Evolutionary conservation across 2,329 filamentous ascomycete species (phyloP).

Genomic region (Periconia macrospinosa): DNA sequence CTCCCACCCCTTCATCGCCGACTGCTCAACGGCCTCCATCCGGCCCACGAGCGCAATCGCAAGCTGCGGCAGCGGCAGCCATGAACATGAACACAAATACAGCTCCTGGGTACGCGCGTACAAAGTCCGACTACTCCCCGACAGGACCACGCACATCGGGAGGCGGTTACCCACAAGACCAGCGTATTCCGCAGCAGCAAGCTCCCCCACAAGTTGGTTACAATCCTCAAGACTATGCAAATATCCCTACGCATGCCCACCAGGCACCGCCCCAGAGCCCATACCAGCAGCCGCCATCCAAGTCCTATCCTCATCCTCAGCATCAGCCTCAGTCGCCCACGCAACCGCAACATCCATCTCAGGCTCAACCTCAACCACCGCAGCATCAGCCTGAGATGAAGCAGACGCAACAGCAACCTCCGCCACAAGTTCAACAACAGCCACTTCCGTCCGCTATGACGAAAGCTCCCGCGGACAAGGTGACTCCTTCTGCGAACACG

Average conservation of each 20-base stretch:
- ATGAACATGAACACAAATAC: conserved; percentile 43
- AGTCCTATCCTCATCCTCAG: conserved; percentile 31
- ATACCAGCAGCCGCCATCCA: conserved; percentile 35
- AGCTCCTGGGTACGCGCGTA: conserved; percentile 48
- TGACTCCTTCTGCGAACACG: conserved; percentile 67
- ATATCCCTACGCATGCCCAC: conserved; percentile 33
- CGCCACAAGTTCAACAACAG: conserved; percentile 37
- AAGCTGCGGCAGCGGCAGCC: conserved; percentile 54
- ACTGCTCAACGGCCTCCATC: conserved; percentile 50
- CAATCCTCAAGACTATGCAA: conserved; percentile 75
- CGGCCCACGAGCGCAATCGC: conserved; percentile 53
- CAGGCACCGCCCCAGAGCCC: conserved; percentile 36
- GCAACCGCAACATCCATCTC: conserved; percentile 42
- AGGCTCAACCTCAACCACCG: conserved; percentile 49
- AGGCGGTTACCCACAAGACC: conserved; percentile 43
- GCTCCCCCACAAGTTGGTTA: conserved; percentile 63
- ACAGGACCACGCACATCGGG: conserved; percentile 33
- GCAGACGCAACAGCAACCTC: conserved; percentile 44
- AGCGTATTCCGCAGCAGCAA: conserved; percentile 46
- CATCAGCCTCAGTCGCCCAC: conserved; percentile 53
- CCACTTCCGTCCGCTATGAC: conserved; percentile 33
- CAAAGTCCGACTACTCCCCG: conserved; percentile 47
- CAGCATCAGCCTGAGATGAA: conserved; percentile 47
- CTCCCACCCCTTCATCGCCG: conserved; percentile 50
- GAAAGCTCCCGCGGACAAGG: conserved; percentile 52